A percentile compares a stretch with the other conserved stretches of the same genome.
Conservation (phyloP, 805 yeast genomes). For the Candida stauntonica region DNA sequence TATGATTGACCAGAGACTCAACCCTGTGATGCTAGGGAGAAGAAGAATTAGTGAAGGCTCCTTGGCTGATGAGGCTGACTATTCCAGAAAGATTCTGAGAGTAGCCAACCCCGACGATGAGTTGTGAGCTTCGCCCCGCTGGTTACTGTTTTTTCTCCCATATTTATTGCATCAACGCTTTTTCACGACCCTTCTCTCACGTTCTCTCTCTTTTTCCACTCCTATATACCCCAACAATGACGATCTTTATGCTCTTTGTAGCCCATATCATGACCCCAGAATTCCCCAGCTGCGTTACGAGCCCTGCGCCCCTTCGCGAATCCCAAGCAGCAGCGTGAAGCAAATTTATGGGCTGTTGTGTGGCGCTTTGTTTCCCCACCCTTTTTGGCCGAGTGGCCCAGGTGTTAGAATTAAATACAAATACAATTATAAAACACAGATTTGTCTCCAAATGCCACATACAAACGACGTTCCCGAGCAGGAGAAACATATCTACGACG, state of each 20-base stretch:
- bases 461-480: slow-evolving; percentile 33
- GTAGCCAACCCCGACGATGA: slow-evolving; percentile 83
- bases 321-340: no score
- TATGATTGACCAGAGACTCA: slow-evolving; percentile 57
- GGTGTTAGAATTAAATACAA: background rate
- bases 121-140: background rate
- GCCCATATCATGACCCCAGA: no score
- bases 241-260: background rate
- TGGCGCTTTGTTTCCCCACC: background rate
- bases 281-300: no score
- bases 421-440: background rate
- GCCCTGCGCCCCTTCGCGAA: no score
- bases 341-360: background rate
- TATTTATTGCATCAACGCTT: background rate
- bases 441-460: slow-evolving; percentile 22
- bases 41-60: slow-evolving; percentile 83
- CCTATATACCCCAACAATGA: no score
- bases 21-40: slow-evolving; percentile 76
- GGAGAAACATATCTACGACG: slow-evolving; percentile 36
- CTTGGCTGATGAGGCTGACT: slow-evolving; percentile 81
- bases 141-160: background rate
- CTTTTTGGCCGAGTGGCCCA: no score
- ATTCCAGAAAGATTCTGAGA: slow-evolving; percentile 71
- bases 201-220: no score
- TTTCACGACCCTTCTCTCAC: no score